Conservation (phyloP, 768 basidiomycete species). For the Calocybe indica region DNA sequence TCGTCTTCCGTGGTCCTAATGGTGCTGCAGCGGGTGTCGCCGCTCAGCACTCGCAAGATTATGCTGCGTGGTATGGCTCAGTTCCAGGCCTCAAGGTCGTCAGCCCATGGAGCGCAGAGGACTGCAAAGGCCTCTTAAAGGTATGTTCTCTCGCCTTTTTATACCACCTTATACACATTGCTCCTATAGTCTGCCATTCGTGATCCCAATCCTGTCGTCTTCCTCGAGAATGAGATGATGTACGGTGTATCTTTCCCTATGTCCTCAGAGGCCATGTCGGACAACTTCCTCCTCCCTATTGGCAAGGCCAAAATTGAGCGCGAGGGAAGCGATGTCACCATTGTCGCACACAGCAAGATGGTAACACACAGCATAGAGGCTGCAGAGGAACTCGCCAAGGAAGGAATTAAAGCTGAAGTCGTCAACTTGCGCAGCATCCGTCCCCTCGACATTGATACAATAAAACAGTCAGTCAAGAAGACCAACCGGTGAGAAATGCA, state of each 20-base stretch:
- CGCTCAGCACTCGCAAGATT: conserved; percentile 98
- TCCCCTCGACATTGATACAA: conserved; percentile 96
- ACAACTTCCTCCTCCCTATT: conserved; percentile 92
- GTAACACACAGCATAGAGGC: conserved; percentile 93
- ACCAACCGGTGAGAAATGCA: conserved; percentile 71
- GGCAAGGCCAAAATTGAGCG: conserved; percentile 97
- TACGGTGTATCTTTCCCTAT: conserved; percentile 98
- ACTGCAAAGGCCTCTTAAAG: conserved; percentile 98
- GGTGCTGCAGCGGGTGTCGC: conserved; percentile 96
- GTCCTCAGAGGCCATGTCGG: conserved; percentile 91
- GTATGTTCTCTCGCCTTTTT: conserved; percentile 29
- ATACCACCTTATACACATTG: neutral
- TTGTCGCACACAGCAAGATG: conserved; percentile 98
- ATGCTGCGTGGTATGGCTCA: conserved; percentile 89
- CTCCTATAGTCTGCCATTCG: conserved; percentile 79
- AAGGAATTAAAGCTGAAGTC: conserved; percentile 96
- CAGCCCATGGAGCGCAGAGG: conserved; percentile 97
- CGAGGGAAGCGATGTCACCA: conserved; percentile 86
- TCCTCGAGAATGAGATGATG: conserved; percentile 99
- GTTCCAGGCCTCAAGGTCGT: conserved; percentile 97
- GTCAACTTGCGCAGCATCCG: conserved; percentile 96
- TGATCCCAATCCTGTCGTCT: conserved; percentile 96
- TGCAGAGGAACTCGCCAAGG: conserved; percentile 88
- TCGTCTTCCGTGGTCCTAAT: conserved; percentile 99
- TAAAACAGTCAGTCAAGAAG: conserved; percentile 97